Base-by-base conservation (phyloP, 176 grass and related monocot genomes). In the Pontederia paniculata region DNA sequence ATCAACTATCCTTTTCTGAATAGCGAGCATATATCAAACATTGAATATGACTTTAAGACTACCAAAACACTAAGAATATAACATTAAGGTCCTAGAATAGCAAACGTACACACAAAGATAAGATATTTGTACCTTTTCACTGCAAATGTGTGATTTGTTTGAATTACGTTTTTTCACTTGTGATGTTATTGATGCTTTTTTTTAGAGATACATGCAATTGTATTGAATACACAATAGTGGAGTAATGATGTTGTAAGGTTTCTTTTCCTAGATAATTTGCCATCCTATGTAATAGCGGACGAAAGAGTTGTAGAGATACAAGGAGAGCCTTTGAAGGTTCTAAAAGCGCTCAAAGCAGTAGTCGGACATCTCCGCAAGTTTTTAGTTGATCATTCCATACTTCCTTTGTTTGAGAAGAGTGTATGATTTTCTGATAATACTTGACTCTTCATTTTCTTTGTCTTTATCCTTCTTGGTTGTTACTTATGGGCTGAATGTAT, bases 261-360 rank as follows among this genome's bases (percentile, higher is more conserved):
- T 42, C 8, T 18, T 60, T 70, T 58, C 61, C 46, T 55, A 69
- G 77, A 80, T 8, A 80, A 89, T 42, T 69, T 87, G 41, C 86
- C 86, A 71, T 90, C 81, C 55, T 97, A 90, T 84, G 83, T 78
- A 59, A 78, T 62, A 49, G 77, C 85, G 47, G 91, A 97, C 54
- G 91, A 90, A 74, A 89, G 86, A 69, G 81, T 84, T 78, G 86
- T 97, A 70, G 91, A 97, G 64, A 90, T 97, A 81, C 91, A 90
- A 51, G 91, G 91, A 14, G 91, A 90, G 79, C 80, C 91, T 50
- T 71, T 70, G 75, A 97, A 84, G 68, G 91, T 87, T 55, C 52
- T 81, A 65, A 97, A 81, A 62, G 91, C 91, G 48, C 80, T 97
- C 57, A 74, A 81, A 79, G 79, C 82, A 46, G 86, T 90, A 67